phyloP scores from a whole-genome alignment of 768 basidiomycete genomes.

The Leccinum broughii region DNA sequence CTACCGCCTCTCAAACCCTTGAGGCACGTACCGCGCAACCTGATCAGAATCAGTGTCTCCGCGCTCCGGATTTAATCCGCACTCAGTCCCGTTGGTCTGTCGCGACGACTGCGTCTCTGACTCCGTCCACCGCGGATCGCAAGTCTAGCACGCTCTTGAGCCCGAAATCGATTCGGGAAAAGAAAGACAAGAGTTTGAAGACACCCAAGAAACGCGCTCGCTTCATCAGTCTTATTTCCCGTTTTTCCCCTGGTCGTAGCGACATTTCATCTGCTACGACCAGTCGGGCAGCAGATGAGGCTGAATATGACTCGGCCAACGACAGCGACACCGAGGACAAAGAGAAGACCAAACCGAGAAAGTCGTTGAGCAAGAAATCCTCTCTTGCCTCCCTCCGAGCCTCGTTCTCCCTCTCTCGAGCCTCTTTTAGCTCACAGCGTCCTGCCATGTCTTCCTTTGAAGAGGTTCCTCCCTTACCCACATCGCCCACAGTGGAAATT shows the following conservation, averaged over 20 bases:
- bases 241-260: conserved; percentile 30
- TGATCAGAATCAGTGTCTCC: background rate
- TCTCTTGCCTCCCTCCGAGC: conserved; percentile 32
- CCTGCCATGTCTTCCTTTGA: conserved; percentile 17
- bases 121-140: conserved; percentile 17
- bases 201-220: conserved; percentile 33
- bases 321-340: conserved; percentile 27
- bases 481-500: conserved; percentile 21
- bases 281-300: conserved; percentile 2
- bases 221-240: conserved; percentile 35
- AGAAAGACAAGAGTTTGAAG: conserved; percentile 26
- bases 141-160: conserved; percentile 6
- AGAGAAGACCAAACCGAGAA: conserved; percentile 16
- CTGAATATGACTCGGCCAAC: conserved; percentile 23
- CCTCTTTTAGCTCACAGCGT: conserved; percentile 32
- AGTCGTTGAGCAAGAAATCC: conserved; percentile 29
- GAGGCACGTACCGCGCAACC: background rate
- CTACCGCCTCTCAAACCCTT: background rate
- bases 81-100: conserved; percentile 32
- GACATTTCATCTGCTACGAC: conserved; percentile 17
- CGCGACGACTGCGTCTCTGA: conserved; percentile 32
- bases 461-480: conserved; percentile 30
- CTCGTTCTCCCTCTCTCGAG: conserved; percentile 32
- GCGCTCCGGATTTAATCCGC: conserved; percentile 1
- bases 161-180: conserved; percentile 18